Base-by-base conservation (phyloP, 345 rosid genomes). In the Geranium rotundifolium region DNA sequence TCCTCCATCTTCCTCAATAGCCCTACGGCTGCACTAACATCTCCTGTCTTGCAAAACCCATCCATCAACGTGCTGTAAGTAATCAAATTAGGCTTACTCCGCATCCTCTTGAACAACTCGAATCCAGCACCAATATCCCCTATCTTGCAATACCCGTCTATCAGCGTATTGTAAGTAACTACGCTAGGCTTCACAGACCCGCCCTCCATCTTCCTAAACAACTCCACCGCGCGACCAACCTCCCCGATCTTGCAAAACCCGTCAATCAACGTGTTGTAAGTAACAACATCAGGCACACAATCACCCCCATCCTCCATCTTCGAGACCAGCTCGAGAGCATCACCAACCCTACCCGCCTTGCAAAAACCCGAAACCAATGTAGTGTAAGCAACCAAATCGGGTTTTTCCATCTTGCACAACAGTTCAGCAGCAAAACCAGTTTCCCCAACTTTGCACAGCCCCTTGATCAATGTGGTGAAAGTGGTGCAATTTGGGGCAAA, bases 21-120 rank as follows among this genome's bases (percentile, higher is more conserved):
- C 64, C 68, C 72, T 56, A 81, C 73, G 17, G 92, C 96, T 60
- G 85, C 87, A 67, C 76, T 86, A 87, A 85, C 82, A 69, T 89
- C 87, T 41, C 78, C 72, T 8, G 76, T 63, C 62, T 77, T 73
- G 72, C 83, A 82, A 74, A 67, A 89, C 54, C 98, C 95, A 31
- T 72, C 72, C 20, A 91, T 84, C 85, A 91, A 59, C 76, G 83
- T 82, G 64, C 71, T 79, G 76, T 82, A 91, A 52, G 84, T 73
- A 37, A 71, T 56, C 34, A 54, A 30, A 72, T 79, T 85, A 14
- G 98, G 95, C 58, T 77, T 69, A 63, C 86, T 54, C 55, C 92
- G 80, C 71, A 91, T 85, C 67, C 86, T 87, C n/a, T 77, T 68
- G 65, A 80, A 86, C 52, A 88, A 77, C 63, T 70, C 23, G 52